phyloP scores from a whole-genome alignment of 192 early-diverging fungal species.

The Umbelopsis sp. region DNA sequence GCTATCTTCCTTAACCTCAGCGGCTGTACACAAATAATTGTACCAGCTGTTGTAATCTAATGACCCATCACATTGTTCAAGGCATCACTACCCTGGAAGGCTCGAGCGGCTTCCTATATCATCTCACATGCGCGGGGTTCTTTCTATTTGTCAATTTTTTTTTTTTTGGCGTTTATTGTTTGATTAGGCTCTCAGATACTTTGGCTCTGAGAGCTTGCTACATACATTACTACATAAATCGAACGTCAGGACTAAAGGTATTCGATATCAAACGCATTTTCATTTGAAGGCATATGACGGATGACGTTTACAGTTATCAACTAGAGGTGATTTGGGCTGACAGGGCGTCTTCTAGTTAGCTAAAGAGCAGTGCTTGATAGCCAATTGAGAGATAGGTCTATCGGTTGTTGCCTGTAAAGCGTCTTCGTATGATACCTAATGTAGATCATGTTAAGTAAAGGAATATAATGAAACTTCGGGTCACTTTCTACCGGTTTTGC shows the following conservation, averaged over 20 bases:
- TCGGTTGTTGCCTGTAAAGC: constrained; percentile 20
- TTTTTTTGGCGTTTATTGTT: no score
- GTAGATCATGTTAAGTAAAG: background rate
- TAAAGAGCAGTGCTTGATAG: constrained; percentile 20
- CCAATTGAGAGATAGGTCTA: constrained; percentile 19
- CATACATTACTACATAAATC: background rate
- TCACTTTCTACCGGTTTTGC: no score
- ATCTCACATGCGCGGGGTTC: no score
- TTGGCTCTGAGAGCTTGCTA: no score
- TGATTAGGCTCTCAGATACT: no score
- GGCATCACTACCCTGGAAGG: background rate
- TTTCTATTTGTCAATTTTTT: no score
- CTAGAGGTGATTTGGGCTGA: background rate
- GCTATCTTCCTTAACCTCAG: background rate
- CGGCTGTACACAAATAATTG: background rate
- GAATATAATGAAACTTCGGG: no score
- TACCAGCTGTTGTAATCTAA: background rate
- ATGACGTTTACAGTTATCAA: background rate
- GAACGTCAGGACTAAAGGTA: background rate
- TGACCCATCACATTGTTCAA: background rate
- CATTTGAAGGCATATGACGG: background rate
- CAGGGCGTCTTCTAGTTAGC: background rate
- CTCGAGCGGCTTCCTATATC: background rate
- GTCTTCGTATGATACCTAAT: constrained; percentile 22
- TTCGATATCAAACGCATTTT: background rate